phyloP scores from a whole-genome alignment of 2,329 filamentous ascomycete species.

The Sporothrix schenckii region DNA sequence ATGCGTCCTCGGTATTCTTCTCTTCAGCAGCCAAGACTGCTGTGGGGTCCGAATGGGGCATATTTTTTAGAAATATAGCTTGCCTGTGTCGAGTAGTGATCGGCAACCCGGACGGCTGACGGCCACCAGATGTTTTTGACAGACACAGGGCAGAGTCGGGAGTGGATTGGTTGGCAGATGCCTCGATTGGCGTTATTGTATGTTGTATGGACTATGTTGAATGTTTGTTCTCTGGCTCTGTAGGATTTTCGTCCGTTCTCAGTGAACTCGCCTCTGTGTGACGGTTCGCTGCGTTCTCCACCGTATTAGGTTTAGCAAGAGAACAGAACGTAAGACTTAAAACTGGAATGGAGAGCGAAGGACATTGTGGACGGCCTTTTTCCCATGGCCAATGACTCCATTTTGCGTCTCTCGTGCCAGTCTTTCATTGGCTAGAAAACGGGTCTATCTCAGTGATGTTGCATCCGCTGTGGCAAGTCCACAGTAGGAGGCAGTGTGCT shows the following conservation, averaged over 20 bases:
- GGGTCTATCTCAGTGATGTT: background rate
- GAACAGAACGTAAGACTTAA: background rate
- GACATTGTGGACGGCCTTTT: background rate
- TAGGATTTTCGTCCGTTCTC: background rate
- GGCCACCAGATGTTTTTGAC: background rate
- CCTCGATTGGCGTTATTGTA: background rate
- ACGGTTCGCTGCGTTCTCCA: constrained; percentile 25
- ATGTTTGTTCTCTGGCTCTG: background rate
- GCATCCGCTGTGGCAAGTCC: background rate
- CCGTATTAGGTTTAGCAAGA: constrained; percentile 31
- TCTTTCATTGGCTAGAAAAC: constrained; percentile 22
- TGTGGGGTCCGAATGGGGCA: background rate
- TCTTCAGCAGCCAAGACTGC: constrained; percentile 8
- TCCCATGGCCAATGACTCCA: too few species aligned
- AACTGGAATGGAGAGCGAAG: background rate
- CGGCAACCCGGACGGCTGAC: background rate
- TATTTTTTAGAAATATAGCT: background rate
- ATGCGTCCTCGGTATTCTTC: background rate
- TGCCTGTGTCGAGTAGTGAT: background rate
- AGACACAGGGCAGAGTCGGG: background rate
- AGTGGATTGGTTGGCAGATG: background rate
- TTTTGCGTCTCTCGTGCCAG: constrained; percentile 13
- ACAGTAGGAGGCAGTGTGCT: background rate
- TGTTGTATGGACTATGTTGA: background rate
- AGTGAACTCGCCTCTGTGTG: background rate